Evolutionary conservation across 768 basidiomycete genomes (phyloP), one percentile per base, ranked within the genome.

Genomic region (Tylopilus subfusipes): DNA sequence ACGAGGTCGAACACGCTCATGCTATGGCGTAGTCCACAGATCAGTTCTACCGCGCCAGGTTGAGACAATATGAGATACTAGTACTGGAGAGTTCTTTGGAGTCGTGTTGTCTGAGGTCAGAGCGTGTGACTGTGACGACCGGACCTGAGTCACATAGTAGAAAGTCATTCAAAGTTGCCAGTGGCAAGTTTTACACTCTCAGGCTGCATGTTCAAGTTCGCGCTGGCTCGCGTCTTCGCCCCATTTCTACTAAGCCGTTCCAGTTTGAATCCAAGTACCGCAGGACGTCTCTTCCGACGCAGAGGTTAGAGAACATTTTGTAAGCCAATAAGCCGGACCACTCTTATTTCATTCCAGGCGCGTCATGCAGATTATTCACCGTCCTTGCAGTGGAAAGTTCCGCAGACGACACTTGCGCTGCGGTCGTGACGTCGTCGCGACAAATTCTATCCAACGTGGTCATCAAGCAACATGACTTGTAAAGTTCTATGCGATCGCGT

Each of bases 361-460:
- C 27, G 14, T 33, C 31, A 39, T 33, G 40, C 45, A 62, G 65
- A 22, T 14, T 30, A 21, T 84, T 90, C 63, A 88, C 82, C 1
- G 83, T 90, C 14, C 78, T 91, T 9, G 88, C 83, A 9, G 63
- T 96, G 34, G 94, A 97, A 70, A 86, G 87, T 2, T 94, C 92
- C 13, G 93, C 93, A 14, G 96, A 99, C 69, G 97, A 98, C 66
- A 90, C 93, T 1, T 96, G 93, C 62, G 92, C 86, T 16, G 88
- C 95, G 1, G 77, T 98, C 47, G 88, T 99, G 33, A 80, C 82
- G 19, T 88, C 86, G 1, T 74, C 80, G 9, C 79, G 83, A 19
- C 64, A 76, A 64, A 77, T 98, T 38, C 82, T 90, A 50, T 86
- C 92, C 3, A 96, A 94, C 68, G 81, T 98, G 5, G 86, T 98